phyloP scores from a whole-genome alignment of 192 early-diverging fungal species.

The Podila minutissima region DNA sequence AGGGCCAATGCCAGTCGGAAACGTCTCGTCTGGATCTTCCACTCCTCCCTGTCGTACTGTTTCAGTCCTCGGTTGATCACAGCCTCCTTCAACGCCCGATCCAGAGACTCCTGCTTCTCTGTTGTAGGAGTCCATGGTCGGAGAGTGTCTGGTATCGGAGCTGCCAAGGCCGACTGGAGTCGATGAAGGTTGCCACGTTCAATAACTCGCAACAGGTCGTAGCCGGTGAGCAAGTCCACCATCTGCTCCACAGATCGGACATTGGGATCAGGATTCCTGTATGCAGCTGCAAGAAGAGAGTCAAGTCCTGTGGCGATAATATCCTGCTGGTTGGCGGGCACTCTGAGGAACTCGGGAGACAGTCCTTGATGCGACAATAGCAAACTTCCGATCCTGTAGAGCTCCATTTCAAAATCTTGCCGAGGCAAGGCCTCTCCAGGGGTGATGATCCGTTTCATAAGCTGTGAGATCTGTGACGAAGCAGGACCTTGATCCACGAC shows the following conservation, averaged over 20 bases:
- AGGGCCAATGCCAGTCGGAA: conserved; percentile 32
- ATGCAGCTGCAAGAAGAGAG: neutral
- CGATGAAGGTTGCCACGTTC: neutral
- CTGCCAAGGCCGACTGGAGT: neutral
- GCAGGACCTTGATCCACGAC: too few species aligned
- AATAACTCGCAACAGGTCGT: too few species aligned
- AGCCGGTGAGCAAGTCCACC: too few species aligned
- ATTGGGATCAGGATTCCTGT: neutral
- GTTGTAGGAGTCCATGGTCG: too few species aligned
- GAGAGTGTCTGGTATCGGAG: too few species aligned
- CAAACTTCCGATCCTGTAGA: conserved; percentile 16
- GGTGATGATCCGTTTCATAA: conserved; percentile 1
- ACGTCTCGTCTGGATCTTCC: conserved; percentile 23
- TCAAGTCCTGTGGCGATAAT: conserved; percentile 26
- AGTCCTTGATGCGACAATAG: conserved; percentile 13
- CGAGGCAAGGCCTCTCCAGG: neutral
- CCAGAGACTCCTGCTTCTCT: too few species aligned
- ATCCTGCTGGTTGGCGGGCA: conserved; percentile 27
- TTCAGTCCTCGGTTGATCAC: too few species aligned
- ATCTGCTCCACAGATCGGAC: too few species aligned
- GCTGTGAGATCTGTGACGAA: too few species aligned
- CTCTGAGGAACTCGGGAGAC: conserved; percentile 9
- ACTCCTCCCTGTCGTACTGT: conserved; percentile 8
- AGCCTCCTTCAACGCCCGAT: too few species aligned
- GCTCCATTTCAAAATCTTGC: conserved; percentile 8